A percentile compares a stretch with the other conserved stretches of the same genome.
Evolutionary conservation across 305 asterid species (phyloP).

Genomic region (Caryopteris hybrid): DNA sequence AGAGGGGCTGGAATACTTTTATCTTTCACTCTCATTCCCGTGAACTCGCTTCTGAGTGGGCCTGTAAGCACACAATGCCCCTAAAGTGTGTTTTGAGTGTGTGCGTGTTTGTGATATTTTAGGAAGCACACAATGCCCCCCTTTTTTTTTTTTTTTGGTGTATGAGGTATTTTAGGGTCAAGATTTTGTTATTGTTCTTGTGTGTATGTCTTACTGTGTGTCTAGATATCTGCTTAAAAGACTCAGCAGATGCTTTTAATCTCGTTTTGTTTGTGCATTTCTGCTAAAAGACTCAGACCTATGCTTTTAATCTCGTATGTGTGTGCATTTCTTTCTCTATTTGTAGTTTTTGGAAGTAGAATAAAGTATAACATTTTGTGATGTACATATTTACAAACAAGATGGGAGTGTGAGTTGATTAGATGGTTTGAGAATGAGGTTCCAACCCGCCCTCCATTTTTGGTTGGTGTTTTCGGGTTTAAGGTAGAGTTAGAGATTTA

Average conservation of each 20-base stretch:
- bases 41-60: constrained; percentile 69
- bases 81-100: not conserved
- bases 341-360: not conserved
- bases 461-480: not conserved
- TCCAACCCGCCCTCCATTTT: not conserved
- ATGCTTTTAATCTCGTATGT: not conserved
- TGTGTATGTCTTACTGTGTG: not conserved
- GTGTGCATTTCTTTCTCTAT: not conserved
- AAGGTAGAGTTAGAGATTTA: not conserved
- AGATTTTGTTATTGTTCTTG: not conserved
- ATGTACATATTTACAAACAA: not conserved
- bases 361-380: not conserved
- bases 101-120: not conserved
- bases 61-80: constrained; percentile 40
- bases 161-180: not conserved
- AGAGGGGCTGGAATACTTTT: constrained; percentile 84
- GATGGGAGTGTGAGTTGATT: not conserved
- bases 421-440: not conserved
- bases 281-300: not conserved
- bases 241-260: too few species aligned
- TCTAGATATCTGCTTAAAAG: too few species aligned
- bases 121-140: constrained; percentile 21
- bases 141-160: not conserved
- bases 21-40: constrained; percentile 49
- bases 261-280: too few species aligned